Percentiles rank a stretch among this genome's conserved stretches.
phyloP scores from a whole-genome alignment of 345 rosid genomes.

The Murraya paniculata region DNA sequence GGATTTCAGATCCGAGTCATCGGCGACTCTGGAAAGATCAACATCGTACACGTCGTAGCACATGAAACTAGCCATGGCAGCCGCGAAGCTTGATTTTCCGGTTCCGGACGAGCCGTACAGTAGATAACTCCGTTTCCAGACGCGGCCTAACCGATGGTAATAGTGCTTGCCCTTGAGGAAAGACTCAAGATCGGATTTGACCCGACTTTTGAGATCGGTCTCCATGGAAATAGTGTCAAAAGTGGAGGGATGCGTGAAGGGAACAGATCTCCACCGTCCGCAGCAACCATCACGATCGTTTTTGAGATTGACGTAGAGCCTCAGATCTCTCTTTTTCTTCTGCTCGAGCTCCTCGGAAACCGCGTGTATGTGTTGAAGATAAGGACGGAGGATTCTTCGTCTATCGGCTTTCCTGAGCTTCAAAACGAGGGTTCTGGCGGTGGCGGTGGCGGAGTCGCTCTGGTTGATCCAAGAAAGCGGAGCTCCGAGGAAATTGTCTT shows the following conservation, averaged over 20 bases:
- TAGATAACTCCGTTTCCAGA: constrained; percentile 73
- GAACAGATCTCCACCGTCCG: constrained; percentile 73
- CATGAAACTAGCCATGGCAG: constrained; percentile 73
- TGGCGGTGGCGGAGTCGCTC: constrained; percentile 13
- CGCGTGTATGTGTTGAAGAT: constrained; percentile 84
- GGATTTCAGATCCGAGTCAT: constrained; percentile 60
- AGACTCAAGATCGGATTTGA: constrained; percentile 68
- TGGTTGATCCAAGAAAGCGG: constrained; percentile 70
- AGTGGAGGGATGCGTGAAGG: constrained; percentile 76
- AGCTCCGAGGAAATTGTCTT: constrained; percentile 75
- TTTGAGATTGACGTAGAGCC: constrained; percentile 57
- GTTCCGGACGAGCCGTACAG: constrained; percentile 81
- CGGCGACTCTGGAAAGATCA: constrained; percentile 54
- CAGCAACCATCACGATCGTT: neutral
- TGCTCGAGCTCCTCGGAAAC: constrained; percentile 72
- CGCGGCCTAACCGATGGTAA: constrained; percentile 70
- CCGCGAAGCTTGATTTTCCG: constrained; percentile 74
- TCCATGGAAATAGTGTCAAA: constrained; percentile 83
- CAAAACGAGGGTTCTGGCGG: constrained; percentile 41
- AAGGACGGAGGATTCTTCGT: constrained; percentile 72
- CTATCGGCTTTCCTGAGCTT: constrained; percentile 76
- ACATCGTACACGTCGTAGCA: constrained; percentile 66
- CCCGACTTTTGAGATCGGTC: constrained; percentile 55
- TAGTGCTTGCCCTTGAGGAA: constrained; percentile 68
- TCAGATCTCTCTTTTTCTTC: constrained; percentile 41